A percentile compares a stretch with the other conserved stretches of the same genome.
Evolutionary conservation across 352 stramenopile genomes (phyloP).

Genomic region (Pythium coloratum): DNA sequence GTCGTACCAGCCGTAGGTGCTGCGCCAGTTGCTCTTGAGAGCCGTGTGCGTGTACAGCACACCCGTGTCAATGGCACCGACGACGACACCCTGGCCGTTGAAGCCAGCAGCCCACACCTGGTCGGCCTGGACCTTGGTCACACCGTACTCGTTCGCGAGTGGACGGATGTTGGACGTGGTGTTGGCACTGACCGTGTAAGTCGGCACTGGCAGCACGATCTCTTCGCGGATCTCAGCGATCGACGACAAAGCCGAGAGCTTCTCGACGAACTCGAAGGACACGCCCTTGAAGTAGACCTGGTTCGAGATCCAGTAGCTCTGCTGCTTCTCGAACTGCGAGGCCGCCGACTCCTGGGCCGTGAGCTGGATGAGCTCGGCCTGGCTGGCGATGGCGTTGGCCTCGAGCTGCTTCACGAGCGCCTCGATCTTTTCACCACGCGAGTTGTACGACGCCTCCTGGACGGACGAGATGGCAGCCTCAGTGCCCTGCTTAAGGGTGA

Average conservation of each 20-base stretch:
- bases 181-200: not conserved
- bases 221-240: conserved; percentile 27
- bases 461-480: not conserved
- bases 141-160: conserved; percentile 25
- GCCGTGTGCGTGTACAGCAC: conserved; percentile 20
- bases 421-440: conserved; percentile 11
- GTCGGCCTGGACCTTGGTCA: conserved; percentile 24
- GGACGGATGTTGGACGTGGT: not conserved
- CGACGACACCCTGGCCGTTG: conserved; percentile 24
- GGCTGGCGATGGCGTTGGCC: not conserved
- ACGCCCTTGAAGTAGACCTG: conserved; percentile 22
- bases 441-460: conserved; percentile 10
- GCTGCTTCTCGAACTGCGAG: conserved; percentile 6
- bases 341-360: not conserved
- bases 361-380: not conserved
- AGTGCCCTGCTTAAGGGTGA: conserved; percentile 19
- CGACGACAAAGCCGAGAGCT: conserved; percentile 14
- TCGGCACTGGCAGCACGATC: conserved; percentile 11
- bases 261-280: conserved; percentile 21
- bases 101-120: conserved; percentile 23
- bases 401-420: conserved; percentile 11
- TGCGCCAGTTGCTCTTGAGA: conserved; percentile 14
- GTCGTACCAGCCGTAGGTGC: conserved; percentile 23
- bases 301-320: conserved; percentile 30
- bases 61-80: conserved; percentile 32